phyloP scores from a whole-genome alignment of 179 eudicot genomes.

The Heliamphora pulchella region DNA sequence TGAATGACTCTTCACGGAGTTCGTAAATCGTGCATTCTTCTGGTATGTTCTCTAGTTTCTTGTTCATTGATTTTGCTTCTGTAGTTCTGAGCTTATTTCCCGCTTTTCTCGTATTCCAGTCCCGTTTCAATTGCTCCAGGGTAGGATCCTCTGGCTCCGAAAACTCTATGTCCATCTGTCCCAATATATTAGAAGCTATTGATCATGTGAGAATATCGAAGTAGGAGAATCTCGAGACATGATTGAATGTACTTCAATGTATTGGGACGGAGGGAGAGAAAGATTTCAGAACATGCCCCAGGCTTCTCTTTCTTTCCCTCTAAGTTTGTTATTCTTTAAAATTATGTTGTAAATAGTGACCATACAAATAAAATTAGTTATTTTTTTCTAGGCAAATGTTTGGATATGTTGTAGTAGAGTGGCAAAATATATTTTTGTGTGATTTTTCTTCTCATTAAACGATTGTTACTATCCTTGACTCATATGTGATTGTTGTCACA shows the following conservation, averaged over 20 bases:
- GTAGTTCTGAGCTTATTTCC: constrained; percentile 13
- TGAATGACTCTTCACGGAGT: constrained; percentile 49
- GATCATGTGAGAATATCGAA: too few species aligned
- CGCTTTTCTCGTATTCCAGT: constrained; percentile 12
- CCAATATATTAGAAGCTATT: too few species aligned
- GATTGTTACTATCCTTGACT: not conserved
- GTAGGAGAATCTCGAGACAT: too few species aligned
- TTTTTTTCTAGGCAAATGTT: constrained; percentile 21
- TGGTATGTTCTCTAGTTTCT: constrained; percentile 21
- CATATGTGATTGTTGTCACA: not conserved
- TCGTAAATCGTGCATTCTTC: constrained; percentile 24
- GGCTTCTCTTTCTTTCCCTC: constrained; percentile 1
- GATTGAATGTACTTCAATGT: too few species aligned
- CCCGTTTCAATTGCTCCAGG: constrained; percentile 12
- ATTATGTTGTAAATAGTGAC: constrained; percentile 29
- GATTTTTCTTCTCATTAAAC: not conserved
- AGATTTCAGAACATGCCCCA: constrained; percentile 3
- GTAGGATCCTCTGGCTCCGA: too few species aligned
- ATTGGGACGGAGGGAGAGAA: too few species aligned
- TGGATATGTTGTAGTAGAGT: constrained; percentile 25
- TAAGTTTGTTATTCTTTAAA: constrained; percentile 30
- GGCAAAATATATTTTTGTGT: not conserved
- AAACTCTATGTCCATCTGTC: too few species aligned
- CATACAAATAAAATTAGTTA: constrained; percentile 22
- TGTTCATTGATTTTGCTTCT: constrained; percentile 16